Base-by-base conservation (phyloP, 352 stramenopile species). In the Phytophthora constricta region DNA sequence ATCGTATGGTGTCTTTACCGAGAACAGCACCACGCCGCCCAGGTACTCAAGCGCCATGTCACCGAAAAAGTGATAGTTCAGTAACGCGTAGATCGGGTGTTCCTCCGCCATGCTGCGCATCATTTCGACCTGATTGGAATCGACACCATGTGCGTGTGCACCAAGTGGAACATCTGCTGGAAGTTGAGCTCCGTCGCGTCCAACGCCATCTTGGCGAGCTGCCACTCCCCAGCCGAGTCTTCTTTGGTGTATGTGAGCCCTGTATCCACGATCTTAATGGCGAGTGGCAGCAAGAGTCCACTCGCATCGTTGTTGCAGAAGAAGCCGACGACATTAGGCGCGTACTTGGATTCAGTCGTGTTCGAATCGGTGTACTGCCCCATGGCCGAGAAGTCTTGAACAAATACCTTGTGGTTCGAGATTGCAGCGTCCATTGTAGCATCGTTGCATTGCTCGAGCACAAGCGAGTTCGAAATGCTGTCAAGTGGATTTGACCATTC, bases 111-210 rank as follows among this genome's bases (percentile, higher is more conserved):
- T 77, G 13, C 56, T 73, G 4, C 79, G 73, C 23, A 79, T 72
- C 42, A 80, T 62, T 53, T 83, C 79, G n/a, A 83, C 73, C 11
- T 78, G 76, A 84, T 68, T 2, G 75, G 75, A 14, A 79, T 63
- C 0, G 62, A 73, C 17, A 84, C 23, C 16, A 48, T 51, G 51
- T 62, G 60, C 2, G 46, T 61, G 14, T 59, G 17, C 3, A 49
- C 55, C 1, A 55, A 25, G 28, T 68, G 65, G 4, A 37, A 19
- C 43, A 63, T 59, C 27, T 63, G 37, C 56, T 75, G 70, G 62
- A 74, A 70, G 28, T 74, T 77, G 20, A 72, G 31, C 55, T 79
- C 70, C 5, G 66, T 70, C 0, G 70, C 70, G 51, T 82, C 56
- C 17, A 82, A 51, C 17, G 74, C 74, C 70, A 79, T 79, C 57